phyloP scores from a whole-genome alignment of 768 basidiomycete genomes.

The Daedaleopsis nitida region DNA sequence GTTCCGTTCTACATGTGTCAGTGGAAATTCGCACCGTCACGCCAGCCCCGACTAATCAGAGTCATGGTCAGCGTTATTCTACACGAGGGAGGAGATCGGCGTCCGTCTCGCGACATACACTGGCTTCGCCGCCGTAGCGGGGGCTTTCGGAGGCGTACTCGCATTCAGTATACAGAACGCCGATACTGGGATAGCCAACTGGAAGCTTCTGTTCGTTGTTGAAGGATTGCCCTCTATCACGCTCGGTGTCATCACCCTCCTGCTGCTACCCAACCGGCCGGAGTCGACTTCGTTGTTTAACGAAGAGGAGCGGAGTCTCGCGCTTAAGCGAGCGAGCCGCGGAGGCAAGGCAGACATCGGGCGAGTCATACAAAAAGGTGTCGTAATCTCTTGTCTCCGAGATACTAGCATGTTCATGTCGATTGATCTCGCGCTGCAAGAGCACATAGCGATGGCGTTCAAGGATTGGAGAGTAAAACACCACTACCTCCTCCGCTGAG shows the following conservation, averaged over 20 bases:
- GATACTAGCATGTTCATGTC: background rate
- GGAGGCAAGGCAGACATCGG: slow-evolving; percentile 67
- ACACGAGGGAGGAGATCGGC: slow-evolving; percentile 75
- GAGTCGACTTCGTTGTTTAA: slow-evolving; percentile 65
- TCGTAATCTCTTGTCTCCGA: background rate
- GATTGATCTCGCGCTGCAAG: slow-evolving; percentile 34
- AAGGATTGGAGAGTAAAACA: slow-evolving; percentile 58
- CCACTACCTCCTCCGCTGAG: background rate
- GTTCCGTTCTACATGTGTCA: slow-evolving; percentile 79
- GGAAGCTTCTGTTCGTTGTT: slow-evolving; percentile 72
- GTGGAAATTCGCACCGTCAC: slow-evolving; percentile 24
- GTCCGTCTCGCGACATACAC: slow-evolving; percentile 82
- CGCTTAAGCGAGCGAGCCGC: slow-evolving; percentile 67
- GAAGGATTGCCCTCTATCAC: slow-evolving; percentile 73
- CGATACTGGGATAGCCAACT: slow-evolving; percentile 47
- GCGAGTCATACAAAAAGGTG: slow-evolving; percentile 64
- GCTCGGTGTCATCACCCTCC: slow-evolving; percentile 57
- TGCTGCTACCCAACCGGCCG: slow-evolving; percentile 68
- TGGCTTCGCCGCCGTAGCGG: slow-evolving; percentile 81
- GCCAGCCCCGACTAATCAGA: background rate
- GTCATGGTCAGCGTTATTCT: slow-evolving; percentile 60
- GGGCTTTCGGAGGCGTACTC: slow-evolving; percentile 81
- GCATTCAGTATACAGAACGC: slow-evolving; percentile 77
- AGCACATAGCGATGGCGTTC: slow-evolving; percentile 63
- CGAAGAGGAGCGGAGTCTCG: slow-evolving; percentile 55